Conservation (phyloP, 2,329 filamentous ascomycete genomes). For the Remersonia thermophila region DNA sequence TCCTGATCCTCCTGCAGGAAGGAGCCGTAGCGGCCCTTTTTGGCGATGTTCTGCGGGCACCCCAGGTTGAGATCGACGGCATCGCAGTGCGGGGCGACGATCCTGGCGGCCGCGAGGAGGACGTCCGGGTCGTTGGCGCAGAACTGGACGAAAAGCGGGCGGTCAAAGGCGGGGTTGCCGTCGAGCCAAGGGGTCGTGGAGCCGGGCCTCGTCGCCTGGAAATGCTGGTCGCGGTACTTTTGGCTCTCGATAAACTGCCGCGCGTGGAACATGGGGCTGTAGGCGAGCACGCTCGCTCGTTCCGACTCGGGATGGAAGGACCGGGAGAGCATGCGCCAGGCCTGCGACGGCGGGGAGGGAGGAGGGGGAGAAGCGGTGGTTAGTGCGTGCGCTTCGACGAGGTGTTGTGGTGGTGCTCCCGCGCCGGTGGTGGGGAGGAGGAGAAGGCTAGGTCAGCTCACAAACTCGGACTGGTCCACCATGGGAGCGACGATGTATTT, state of each 20-base stretch:
- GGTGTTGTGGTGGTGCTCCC: no score
- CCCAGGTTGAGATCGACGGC: constrained; percentile 92
- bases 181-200: constrained; percentile 51
- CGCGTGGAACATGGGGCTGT: constrained; percentile 94
- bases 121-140: constrained; percentile 81
- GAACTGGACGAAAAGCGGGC: constrained; percentile 91
- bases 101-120: constrained; percentile 63
- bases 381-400: no score
- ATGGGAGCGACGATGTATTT: constrained; percentile 89
- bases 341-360: constrained; percentile 52
- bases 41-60: constrained; percentile 90
- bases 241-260: constrained; percentile 69
- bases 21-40: constrained; percentile 80
- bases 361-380: no score
- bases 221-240: constrained; percentile 67
- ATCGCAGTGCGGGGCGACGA: constrained; percentile 79
- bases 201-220: constrained; percentile 50
- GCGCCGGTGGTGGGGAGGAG: no score
- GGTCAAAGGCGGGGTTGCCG: constrained; percentile 72
- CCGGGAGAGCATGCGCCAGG: constrained; percentile 91
- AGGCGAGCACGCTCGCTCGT: constrained; percentile 60
- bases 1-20: constrained; percentile 91
- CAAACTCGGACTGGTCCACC: constrained; percentile 98
- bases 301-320: constrained; percentile 67
- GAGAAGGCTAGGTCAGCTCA: constrained; percentile 45